A percentile compares a stretch with the other conserved stretches of the same genome.
Conservation (phyloP, 352 stramenopile species). For the Globisporangium polare region DNA sequence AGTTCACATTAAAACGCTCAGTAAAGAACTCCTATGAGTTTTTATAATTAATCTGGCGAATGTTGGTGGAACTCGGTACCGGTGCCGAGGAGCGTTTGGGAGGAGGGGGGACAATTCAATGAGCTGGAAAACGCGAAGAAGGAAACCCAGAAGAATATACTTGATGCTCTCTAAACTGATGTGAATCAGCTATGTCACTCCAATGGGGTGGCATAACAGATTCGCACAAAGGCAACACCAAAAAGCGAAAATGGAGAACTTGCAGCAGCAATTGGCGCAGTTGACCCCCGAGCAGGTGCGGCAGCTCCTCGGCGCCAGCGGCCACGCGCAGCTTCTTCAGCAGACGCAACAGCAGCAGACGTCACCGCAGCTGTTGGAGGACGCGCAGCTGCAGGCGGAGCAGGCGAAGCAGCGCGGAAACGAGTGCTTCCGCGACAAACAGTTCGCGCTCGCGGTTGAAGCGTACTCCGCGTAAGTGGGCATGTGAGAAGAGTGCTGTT, state of each 20-base stretch:
- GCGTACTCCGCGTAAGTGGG: slow-evolving; percentile 41
- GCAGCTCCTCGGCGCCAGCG: slow-evolving; percentile 25
- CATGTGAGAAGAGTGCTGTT: not conserved
- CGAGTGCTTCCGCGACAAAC: slow-evolving; percentile 36
- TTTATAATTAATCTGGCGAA: too few species aligned
- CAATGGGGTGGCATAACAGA: too few species aligned
- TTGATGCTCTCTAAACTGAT: not conserved
- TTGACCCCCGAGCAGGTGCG: slow-evolving; percentile 27
- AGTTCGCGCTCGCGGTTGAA: slow-evolving; percentile 30
- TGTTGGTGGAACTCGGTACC: too few species aligned
- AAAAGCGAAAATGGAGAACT: slow-evolving; percentile 20
- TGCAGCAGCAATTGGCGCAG: slow-evolving; percentile 26
- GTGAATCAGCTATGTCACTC: not conserved
- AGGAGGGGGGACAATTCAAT: too few species aligned
- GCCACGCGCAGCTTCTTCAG: slow-evolving; percentile 29
- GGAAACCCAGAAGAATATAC: slow-evolving; percentile 8
- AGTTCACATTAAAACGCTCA: too few species aligned
- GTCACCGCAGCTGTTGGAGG: not conserved
- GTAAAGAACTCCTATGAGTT: too few species aligned
- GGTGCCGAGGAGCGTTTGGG: too few species aligned
- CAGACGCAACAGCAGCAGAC: not conserved
- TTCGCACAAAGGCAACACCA: not conserved
- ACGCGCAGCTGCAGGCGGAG: slow-evolving; percentile 12
- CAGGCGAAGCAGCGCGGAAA: slow-evolving; percentile 50
- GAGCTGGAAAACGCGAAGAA: not conserved